Base-by-base conservation (phyloP, 768 basidiomycete species). In the Lentinula boryana region DNA sequence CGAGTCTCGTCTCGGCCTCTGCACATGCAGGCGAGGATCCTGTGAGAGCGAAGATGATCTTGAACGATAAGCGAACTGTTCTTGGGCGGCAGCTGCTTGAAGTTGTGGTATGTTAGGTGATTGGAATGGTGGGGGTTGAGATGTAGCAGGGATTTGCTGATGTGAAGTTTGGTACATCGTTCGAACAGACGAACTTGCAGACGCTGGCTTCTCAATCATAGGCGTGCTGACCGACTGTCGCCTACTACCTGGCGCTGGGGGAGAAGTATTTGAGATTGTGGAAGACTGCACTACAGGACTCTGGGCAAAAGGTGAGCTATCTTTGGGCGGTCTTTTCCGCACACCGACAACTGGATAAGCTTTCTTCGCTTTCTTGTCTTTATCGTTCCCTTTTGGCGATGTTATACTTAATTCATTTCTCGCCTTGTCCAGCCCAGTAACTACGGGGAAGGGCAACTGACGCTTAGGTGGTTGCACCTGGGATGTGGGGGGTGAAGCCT, bases 361-460 rank as follows among this genome's bases (percentile, higher is more conserved):
- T 41, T 60, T 60, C 40, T 60, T 60, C 16, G 10, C 49, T 32
- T 60, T 60, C 16, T 52, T 50, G 18, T 60, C 58, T 50, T 60
- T 60, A n/a, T 60, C 58, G 32, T 36, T 49, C 10, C 36, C 58
- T 23, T 40, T 50, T 3, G 35, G 50, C 9, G 58, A 36, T 23
- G 58, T 58, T 44, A 13, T 5, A 35, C n/a, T 18, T 16, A 18
- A 52, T 16, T 60, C 58, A 23, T 33, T 32, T 31, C 40, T 48
- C 3, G 32, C 21, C 27, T 23, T 32, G n/a, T 46, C 50, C 3
- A 9, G 31, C 12, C 58, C 36, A 16, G 21, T 49, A 9, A 43
- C 50, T n/a, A 38, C 35, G 23, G 58, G 36, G 23, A 60, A 60
- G 7, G 58, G 58, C 21, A 38, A 44, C n/a, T 46, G 57, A 7